A percentile compares a stretch with the other conserved stretches of the same genome.
Conservation (phyloP, 352 stramenopile genomes). For the Phytophthora parvispora region DNA sequence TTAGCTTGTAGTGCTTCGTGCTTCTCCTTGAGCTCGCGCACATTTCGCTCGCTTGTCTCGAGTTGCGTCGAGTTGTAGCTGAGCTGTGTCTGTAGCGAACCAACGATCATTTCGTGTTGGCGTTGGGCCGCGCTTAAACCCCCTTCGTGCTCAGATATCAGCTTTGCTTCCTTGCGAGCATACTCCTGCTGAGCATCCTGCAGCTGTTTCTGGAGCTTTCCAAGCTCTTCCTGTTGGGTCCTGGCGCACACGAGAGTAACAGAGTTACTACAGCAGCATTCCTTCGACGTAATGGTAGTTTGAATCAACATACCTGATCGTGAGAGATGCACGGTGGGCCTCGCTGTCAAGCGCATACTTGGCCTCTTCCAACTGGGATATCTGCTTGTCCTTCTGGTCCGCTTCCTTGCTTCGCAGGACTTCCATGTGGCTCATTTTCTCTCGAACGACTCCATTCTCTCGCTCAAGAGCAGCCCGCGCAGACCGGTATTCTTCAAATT, state of each 20-base stretch:
- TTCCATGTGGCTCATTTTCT: slow-evolving; percentile 66
- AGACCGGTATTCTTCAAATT: slow-evolving; percentile 79
- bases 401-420: slow-evolving; percentile 48
- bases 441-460: slow-evolving; percentile 56
- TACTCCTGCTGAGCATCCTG: slow-evolving; percentile 55
- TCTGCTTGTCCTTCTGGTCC: slow-evolving; percentile 65
- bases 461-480: slow-evolving; percentile 61
- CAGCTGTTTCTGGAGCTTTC: slow-evolving; percentile 66
- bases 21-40: slow-evolving; percentile 50
- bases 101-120: slow-evolving; percentile 52
- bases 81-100: slow-evolving; percentile 59
- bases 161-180: slow-evolving; percentile 48
- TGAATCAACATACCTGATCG: slow-evolving; percentile 40
- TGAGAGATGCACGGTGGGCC: slow-evolving; percentile 52
- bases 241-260: slow-evolving; percentile 20
- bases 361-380: slow-evolving; percentile 67
- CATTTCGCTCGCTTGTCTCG: slow-evolving; percentile 40
- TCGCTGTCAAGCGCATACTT: slow-evolving; percentile 74
- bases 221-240: slow-evolving; percentile 58
- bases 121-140: slow-evolving; percentile 39
- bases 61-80: slow-evolving; percentile 45
- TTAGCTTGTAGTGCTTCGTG: slow-evolving; percentile 55
- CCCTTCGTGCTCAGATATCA: slow-evolving; percentile 47
- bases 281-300: background rate
- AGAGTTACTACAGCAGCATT: background rate